Conservation (phyloP, 495 filamentous ascomycete genomes). For the Polyplosphaeria fusca region DNA sequence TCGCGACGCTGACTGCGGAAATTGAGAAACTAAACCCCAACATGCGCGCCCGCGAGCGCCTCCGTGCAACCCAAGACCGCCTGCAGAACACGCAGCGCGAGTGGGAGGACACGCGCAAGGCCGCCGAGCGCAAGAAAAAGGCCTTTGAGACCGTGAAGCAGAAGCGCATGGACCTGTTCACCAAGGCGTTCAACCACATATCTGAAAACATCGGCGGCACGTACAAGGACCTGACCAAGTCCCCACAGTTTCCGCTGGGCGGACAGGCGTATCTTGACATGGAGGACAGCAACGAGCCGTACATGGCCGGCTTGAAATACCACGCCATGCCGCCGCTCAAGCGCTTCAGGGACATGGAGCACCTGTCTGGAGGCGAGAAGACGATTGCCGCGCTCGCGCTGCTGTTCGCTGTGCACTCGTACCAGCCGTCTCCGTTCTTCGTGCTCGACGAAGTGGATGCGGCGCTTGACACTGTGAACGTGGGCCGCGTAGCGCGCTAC, state of each 20-base stretch:
- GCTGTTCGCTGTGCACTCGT: constrained; percentile 92
- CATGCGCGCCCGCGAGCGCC: constrained; percentile 89
- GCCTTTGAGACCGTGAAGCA: constrained; percentile 78
- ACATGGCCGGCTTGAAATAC: constrained; percentile 92
- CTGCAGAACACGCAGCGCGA: constrained; percentile 83
- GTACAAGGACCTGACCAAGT: constrained; percentile 91
- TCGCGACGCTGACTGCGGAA: constrained; percentile 67
- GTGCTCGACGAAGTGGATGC: constrained; percentile 98
- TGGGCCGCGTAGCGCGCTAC: constrained; percentile 90
- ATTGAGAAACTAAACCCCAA: constrained; percentile 94
- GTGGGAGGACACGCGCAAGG: constrained; percentile 75
- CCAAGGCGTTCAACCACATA: constrained; percentile 91
- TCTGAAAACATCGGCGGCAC: constrained; percentile 88
- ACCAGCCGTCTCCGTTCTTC: constrained; percentile 93
- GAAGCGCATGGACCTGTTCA: constrained; percentile 85
- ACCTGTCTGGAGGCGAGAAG: constrained; percentile 95
- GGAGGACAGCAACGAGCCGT: constrained; percentile 84
- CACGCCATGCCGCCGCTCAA: constrained; percentile 98
- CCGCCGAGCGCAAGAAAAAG: constrained; percentile 71
- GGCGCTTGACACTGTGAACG: constrained; percentile 93
- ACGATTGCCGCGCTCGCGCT: constrained; percentile 96
- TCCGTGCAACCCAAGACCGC: constrained; percentile 78
- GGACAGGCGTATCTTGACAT: constrained; percentile 94
- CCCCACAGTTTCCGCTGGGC: constrained; percentile 78
- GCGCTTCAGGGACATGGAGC: constrained; percentile 98